A percentile compares a stretch with the other conserved stretches of the same genome.
phyloP scores from a whole-genome alignment of 345 rosid species.

The Anacardium occidentale region DNA sequence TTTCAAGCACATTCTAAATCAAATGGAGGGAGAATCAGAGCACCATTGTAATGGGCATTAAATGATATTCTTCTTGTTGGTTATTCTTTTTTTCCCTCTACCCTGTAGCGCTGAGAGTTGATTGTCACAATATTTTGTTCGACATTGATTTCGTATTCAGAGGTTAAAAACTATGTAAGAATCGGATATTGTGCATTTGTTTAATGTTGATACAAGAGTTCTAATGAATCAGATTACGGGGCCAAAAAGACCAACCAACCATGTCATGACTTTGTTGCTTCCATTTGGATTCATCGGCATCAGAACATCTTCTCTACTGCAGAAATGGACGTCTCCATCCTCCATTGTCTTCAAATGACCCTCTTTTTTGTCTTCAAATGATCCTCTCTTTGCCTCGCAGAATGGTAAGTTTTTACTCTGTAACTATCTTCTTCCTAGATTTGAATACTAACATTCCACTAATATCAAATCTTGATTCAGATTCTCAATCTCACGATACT shows the following conservation, averaged over 20 bases:
- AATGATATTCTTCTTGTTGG: not conserved
- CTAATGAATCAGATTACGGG: not conserved
- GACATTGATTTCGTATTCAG: not conserved
- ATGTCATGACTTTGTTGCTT: not conserved
- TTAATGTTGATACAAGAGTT: not conserved
- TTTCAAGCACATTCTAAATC: not conserved
- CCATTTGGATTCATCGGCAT: not conserved
- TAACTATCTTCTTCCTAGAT: too few species aligned
- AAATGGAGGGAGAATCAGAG: not conserved
- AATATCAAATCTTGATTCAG: too few species aligned
- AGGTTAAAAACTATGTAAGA: not conserved
- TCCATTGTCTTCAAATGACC: not conserved
- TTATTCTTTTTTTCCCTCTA: not conserved
- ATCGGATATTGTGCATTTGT: not conserved
- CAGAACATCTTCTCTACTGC: not conserved
- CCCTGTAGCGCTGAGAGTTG: not conserved
- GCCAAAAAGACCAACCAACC: not conserved
- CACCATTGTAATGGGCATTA: constrained; percentile 4
- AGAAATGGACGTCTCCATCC: not conserved
- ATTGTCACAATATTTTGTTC: too few species aligned
- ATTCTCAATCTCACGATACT: too few species aligned
- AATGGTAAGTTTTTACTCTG: too few species aligned
- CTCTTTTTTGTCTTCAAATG: constrained; percentile 13
- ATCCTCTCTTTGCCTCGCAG: not conserved
- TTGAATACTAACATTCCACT: too few species aligned